Evolutionary conservation across 306 rosid genomes (phyloP).

Genomic region (Rosa persica): DNA sequence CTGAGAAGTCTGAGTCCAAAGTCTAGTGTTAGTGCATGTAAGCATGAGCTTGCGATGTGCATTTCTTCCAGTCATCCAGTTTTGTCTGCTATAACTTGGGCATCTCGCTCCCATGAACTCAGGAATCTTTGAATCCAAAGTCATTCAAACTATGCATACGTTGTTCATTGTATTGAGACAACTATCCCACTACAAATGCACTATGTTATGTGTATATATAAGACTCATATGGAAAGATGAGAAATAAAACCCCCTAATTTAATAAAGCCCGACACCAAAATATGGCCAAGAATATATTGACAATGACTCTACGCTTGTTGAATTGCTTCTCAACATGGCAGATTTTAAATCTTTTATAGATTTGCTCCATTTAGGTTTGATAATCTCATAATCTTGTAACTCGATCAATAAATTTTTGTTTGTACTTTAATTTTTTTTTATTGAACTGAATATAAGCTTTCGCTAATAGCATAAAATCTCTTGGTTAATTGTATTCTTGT

Average conservation of each 20-base stretch:
- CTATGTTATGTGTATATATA: not conserved
- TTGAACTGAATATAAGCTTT: not conserved
- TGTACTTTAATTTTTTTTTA: not conserved
- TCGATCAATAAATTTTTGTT: not conserved
- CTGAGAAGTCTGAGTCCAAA: not conserved
- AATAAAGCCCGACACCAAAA: not conserved
- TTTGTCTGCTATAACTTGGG: conserved; percentile 5
- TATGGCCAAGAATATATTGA: not conserved
- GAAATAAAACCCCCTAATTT: not conserved
- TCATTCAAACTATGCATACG: not conserved
- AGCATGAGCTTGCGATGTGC: not conserved
- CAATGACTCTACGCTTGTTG: not conserved
- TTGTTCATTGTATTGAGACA: not conserved
- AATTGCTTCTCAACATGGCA: not conserved
- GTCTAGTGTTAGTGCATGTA: not conserved
- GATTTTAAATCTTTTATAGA: not conserved
- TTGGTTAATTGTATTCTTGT: not conserved
- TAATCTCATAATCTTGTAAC: not conserved
- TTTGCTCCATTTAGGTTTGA: not conserved
- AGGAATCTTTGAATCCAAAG: conserved; percentile 8
- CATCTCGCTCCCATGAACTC: conserved; percentile 4
- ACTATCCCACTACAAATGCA: not conserved
- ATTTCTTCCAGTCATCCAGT: not conserved
- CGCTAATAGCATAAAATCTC: too few species aligned
- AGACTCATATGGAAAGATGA: not conserved